These are phyloP conservation scores for Lotus japonicus DNA, from an alignment of 306 rosid genomes.

Conservation along the genomic window DNA sequence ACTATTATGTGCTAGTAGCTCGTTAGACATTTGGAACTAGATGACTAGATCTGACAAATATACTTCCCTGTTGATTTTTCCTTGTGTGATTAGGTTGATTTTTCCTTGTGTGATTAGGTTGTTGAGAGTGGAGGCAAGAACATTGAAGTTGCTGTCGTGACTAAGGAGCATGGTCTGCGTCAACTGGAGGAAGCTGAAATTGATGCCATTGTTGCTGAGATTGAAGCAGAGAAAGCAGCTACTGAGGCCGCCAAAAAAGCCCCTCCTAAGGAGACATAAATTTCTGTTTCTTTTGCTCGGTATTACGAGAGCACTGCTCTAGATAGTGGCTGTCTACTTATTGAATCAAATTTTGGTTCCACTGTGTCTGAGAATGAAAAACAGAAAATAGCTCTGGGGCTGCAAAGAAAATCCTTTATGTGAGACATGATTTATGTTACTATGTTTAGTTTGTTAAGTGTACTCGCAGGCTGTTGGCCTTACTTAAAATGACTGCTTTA, in stretches of 20 bases:
- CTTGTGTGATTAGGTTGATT: constrained; percentile 57
- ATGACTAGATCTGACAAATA: neutral
- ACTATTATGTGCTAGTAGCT: no score
- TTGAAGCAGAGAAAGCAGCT: constrained; percentile 94
- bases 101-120: constrained; percentile 47
- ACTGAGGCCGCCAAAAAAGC: constrained; percentile 98
- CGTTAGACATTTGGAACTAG: neutral
- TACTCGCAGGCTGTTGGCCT: no score
- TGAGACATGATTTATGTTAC: constrained; percentile 43
- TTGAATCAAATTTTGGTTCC: constrained; percentile 5
- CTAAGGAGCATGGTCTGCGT: constrained; percentile 67
- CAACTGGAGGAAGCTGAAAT: constrained; percentile 98
- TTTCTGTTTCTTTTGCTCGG: neutral
- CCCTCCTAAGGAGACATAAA: constrained; percentile 74
- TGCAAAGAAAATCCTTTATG: constrained; percentile 40
- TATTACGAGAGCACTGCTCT: neutral
- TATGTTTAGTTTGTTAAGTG: no score
- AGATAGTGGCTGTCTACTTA: constrained; percentile 1
- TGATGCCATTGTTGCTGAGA: constrained; percentile 86
- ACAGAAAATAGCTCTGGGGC: constrained; percentile 74
- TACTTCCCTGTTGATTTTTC: neutral
- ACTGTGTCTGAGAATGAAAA: constrained; percentile 46
- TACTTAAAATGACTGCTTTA: no score
- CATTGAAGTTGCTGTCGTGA: constrained; percentile 97
- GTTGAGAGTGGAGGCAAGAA: constrained; percentile 99